Percentiles rank a stretch among this genome's conserved stretches.
phyloP scores from a whole-genome alignment of 2,329 filamentous ascomycete species.

The Aureobasidium sp. region DNA sequence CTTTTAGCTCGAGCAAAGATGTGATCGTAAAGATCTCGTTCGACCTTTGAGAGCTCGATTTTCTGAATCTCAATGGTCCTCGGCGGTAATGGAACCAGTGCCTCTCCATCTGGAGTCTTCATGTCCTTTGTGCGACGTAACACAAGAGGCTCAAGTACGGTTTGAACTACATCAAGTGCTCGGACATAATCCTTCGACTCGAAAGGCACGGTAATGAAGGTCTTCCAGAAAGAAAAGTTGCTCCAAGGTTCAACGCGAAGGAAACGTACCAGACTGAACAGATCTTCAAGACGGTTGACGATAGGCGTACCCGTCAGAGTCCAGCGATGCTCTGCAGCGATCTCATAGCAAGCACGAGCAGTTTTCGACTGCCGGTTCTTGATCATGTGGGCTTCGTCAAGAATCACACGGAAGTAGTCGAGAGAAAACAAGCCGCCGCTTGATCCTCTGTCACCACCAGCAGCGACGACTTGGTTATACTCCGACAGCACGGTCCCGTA shows the following conservation, averaged over 20 bases:
- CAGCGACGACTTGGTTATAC: slow-evolving; percentile 64
- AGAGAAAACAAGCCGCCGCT: slow-evolving; percentile 74
- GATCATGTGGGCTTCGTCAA: slow-evolving; percentile 92
- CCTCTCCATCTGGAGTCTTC: slow-evolving; percentile 81
- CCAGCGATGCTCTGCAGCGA: slow-evolving; percentile 81
- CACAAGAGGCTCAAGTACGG: slow-evolving; percentile 90
- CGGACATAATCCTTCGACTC: slow-evolving; percentile 92
- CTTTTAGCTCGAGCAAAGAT: slow-evolving; percentile 76
- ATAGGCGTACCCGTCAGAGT: slow-evolving; percentile 91
- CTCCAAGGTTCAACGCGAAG: slow-evolving; percentile 94
- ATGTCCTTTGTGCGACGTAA: slow-evolving; percentile 94
- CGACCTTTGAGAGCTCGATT: slow-evolving; percentile 73
- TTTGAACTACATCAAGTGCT: slow-evolving; percentile 93
- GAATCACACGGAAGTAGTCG: slow-evolving; percentile 87
- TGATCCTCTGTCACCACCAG: slow-evolving; percentile 54
- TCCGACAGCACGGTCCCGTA: slow-evolving; percentile 90
- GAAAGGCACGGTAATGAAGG: slow-evolving; percentile 95
- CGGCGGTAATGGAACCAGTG: slow-evolving; percentile 71
- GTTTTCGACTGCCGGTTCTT: slow-evolving; percentile 85
- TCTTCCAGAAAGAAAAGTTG: slow-evolving; percentile 99
- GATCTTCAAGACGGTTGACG: slow-evolving; percentile 87
- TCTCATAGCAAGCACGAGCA: slow-evolving; percentile 86
- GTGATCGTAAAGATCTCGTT: slow-evolving; percentile 86
- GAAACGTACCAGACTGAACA: slow-evolving; percentile 89
- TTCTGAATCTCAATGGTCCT: slow-evolving; percentile 79